Base-by-base conservation (phyloP, 306 rosid genomes). In the Styphnolobium japonicum region DNA sequence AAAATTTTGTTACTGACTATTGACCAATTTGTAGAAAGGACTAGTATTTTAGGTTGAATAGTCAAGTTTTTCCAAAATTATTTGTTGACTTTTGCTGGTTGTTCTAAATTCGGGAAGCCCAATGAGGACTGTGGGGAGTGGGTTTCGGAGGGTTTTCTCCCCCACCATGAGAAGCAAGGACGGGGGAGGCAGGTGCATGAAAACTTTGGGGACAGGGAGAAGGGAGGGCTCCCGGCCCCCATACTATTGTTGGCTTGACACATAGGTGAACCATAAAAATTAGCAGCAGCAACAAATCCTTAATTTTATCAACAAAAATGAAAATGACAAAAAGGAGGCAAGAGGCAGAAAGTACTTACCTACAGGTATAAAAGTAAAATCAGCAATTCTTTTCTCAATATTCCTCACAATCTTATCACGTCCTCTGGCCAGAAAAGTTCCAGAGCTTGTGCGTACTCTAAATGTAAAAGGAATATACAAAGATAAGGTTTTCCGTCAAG, bases 391-490 rank as follows among this genome's bases (percentile, higher is more conserved):
- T 81, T 88, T 90, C 90, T 96, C 99, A 31, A 96, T 93, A 63
- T 82, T 84, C 70, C 88, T 86, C 62, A 96, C 90, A 73, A 81
- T 51, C 77, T 93, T 73, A 87, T 96, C 99, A 0, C 85, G 89
- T 58, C 99, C 99, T 88, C 98, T 88, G 2, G 52, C 15, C 79
- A 96, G 67, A 81, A 96, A 96, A 52, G 98, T 86, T 73, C 97
- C 99, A 10, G 92, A 89, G 78, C 99, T 96, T 46, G 99, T 96
- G 0, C 99, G 92, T 45, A 85, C 90, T 67, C 99, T 96, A 78
- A 39, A 67, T n/a, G 36, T 31, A 19, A 18, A 73, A 51, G 81
- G 9, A 69, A 42, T 4, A 31, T 12, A 61, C 34, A 23, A 9
- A 80, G 43, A 45, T 69, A 79, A 53, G 58, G 33, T 22, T 64